Evolutionary conservation across 345 rosid species (phyloP).

Genomic region (Pelargonium nanum): DNA sequence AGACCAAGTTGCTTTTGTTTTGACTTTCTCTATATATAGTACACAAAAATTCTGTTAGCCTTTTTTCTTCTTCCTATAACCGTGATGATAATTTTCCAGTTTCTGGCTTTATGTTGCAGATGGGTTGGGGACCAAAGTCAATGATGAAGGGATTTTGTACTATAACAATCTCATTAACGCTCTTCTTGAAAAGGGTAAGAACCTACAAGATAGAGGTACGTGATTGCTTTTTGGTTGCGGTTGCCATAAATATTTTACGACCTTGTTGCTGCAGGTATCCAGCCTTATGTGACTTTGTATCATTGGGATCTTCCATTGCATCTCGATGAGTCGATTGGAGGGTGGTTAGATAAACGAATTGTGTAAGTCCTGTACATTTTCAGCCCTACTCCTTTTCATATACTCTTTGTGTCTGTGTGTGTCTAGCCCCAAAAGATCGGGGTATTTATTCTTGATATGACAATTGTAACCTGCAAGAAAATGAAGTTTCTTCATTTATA

Average conservation of each 20-base stretch:
- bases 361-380: conserved; percentile 45
- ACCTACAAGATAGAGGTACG: conserved; percentile 5
- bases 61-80: neutral
- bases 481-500: neutral
- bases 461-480: too few relatives aligned
- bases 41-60: neutral
- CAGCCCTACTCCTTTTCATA: neutral
- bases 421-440: too few relatives aligned
- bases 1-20: too few relatives aligned
- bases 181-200: conserved; percentile 60
- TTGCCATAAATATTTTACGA: conserved; percentile 6
- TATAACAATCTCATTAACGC: conserved; percentile 54
- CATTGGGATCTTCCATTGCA: conserved; percentile 93
- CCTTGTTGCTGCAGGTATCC: conserved; percentile 38
- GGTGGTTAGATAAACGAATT: conserved; percentile 62
- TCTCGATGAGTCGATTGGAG: conserved; percentile 65
- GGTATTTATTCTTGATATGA: too few relatives aligned
- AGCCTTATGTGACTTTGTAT: conserved; percentile 62
- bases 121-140: conserved; percentile 59
- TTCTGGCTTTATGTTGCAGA: conserved; percentile 22
- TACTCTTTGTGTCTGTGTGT: too few relatives aligned
- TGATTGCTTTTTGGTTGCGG: conserved; percentile 11
- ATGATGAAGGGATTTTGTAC: conserved; percentile 50
- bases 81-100: neutral
- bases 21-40: neutral